Evolutionary conservation across 2,329 filamentous ascomycete species (phyloP).

Genomic region (Colletotrichum salicis): DNA sequence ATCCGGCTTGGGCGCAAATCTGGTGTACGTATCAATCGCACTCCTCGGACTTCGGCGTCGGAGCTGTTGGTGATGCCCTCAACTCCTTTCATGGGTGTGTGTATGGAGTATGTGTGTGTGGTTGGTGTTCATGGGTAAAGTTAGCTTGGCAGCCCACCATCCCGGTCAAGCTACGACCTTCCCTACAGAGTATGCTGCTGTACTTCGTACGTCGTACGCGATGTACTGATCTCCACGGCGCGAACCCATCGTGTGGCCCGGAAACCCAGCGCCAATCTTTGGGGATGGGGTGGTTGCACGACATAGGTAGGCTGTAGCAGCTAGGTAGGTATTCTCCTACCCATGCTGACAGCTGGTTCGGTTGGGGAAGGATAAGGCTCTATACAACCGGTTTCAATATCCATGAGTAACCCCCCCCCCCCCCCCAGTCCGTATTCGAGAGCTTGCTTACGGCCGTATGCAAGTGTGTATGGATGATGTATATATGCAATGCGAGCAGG

Average conservation of each 20-base stretch:
- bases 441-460: constrained; percentile 29
- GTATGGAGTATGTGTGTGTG: background rate
- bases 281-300: background rate
- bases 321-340: background rate
- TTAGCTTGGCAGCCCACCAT: background rate
- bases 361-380: background rate
- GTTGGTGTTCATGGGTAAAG: background rate
- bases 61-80: constrained; percentile 5
- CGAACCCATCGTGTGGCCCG: constrained; percentile 6
- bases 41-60: background rate
- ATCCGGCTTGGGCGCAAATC: background rate
- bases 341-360: constrained; percentile 9
- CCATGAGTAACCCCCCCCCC: background rate
- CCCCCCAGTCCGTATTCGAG: background rate
- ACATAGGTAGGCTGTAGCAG: background rate
- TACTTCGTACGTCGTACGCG: background rate
- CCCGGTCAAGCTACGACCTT: background rate
- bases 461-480: background rate
- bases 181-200: background rate
- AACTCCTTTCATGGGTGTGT: background rate
- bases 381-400: constrained; percentile 1
- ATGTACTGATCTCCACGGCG: constrained; percentile 8
- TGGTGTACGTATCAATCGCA: background rate
- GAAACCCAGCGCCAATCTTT: constrained; percentile 19
- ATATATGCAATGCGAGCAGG: background rate